Percentiles rank a stretch among this genome's conserved stretches.
phyloP scores from a whole-genome alignment of 2,329 filamentous ascomycete genomes.

The Scedosporium dehoogii region DNA sequence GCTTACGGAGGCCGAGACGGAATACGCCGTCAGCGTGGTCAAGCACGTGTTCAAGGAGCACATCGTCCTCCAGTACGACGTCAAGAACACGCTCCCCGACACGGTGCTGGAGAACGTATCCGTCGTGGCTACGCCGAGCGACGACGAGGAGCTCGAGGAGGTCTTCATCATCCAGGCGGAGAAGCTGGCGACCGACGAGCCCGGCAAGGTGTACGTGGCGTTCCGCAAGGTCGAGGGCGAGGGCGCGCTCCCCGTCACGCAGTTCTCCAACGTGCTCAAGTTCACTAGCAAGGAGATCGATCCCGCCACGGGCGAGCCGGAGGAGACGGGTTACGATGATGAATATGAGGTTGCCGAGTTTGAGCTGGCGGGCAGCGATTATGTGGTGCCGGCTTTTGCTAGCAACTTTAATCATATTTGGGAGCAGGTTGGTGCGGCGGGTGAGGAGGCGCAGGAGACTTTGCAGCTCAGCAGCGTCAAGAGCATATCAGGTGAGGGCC shows the following conservation, averaged over 20 bases:
- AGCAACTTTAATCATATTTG: slow-evolving; percentile 93
- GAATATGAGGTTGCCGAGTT: slow-evolving; percentile 96
- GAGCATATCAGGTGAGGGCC: slow-evolving; percentile 76
- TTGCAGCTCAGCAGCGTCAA: slow-evolving; percentile 79
- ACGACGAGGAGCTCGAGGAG: slow-evolving; percentile 78
- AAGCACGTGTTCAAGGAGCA: slow-evolving; percentile 99
- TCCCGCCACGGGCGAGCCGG: slow-evolving; percentile 82
- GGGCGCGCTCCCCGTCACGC: slow-evolving; percentile 64
- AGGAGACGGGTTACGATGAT: slow-evolving; percentile 88
- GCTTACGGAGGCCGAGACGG: slow-evolving; percentile 92
- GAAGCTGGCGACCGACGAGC: slow-evolving; percentile 72
- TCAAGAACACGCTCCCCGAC: slow-evolving; percentile 92
- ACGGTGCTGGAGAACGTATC: slow-evolving; percentile 86
- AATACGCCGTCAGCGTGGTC: slow-evolving; percentile 87
- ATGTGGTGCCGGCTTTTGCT: slow-evolving; percentile 85
- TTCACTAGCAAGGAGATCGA: slow-evolving; percentile 99
- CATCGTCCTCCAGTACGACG: slow-evolving; percentile 88
- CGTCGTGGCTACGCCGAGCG: slow-evolving; percentile 66
- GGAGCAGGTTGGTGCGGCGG: slow-evolving; percentile 83
- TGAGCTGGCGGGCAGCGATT: slow-evolving; percentile 84
- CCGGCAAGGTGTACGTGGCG: slow-evolving; percentile 88
- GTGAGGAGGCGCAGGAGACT: slow-evolving; percentile 86
- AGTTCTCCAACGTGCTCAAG: slow-evolving; percentile 87
- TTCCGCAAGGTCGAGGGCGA: slow-evolving; percentile 79
- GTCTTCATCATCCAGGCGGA: slow-evolving; percentile 89